Conservation (phyloP, 495 filamentous ascomycete genomes). For the Xylaria venustula region DNA sequence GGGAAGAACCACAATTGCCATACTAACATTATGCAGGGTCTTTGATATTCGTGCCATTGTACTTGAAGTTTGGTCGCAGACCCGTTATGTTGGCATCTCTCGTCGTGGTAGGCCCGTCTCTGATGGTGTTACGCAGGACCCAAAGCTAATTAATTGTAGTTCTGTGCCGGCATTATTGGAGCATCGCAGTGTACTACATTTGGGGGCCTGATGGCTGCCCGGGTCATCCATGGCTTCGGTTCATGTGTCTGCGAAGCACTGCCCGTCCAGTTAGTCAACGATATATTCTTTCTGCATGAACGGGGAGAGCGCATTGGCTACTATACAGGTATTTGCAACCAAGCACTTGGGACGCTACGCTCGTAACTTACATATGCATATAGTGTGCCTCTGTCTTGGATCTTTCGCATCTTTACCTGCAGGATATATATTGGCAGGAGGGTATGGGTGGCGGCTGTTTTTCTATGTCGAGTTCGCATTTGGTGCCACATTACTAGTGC, state of each 20-base stretch:
- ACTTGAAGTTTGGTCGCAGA: constrained; percentile 59
- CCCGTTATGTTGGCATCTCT: constrained; percentile 60
- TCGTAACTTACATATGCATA: background rate
- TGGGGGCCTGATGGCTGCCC: constrained; percentile 51
- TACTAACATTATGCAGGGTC: constrained; percentile 38
- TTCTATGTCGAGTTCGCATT: constrained; percentile 67
- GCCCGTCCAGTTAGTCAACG: constrained; percentile 64
- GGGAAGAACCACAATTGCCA: background rate
- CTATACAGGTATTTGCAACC: constrained; percentile 48
- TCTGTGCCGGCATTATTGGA: constrained; percentile 56
- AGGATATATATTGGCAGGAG: constrained; percentile 63
- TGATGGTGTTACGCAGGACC: background rate
- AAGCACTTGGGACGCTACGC: background rate
- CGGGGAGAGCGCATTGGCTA: constrained; percentile 57
- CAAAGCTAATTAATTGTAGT: constrained; percentile 32
- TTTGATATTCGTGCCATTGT: constrained; percentile 58
- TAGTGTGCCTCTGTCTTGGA: constrained; percentile 60
- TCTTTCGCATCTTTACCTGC: constrained; percentile 59
- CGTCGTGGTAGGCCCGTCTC: constrained; percentile 36
- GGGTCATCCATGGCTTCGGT: constrained; percentile 57
- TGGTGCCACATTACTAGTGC: constrained; percentile 50
- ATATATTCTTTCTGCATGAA: constrained; percentile 66
- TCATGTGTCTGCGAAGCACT: constrained; percentile 62
- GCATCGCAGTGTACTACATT: constrained; percentile 53
- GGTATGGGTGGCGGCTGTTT: constrained; percentile 62